A percentile compares a stretch with the other conserved stretches of the same genome.
phyloP scores from a whole-genome alignment of 345 rosid species.

The Eucalyptus regnans region DNA sequence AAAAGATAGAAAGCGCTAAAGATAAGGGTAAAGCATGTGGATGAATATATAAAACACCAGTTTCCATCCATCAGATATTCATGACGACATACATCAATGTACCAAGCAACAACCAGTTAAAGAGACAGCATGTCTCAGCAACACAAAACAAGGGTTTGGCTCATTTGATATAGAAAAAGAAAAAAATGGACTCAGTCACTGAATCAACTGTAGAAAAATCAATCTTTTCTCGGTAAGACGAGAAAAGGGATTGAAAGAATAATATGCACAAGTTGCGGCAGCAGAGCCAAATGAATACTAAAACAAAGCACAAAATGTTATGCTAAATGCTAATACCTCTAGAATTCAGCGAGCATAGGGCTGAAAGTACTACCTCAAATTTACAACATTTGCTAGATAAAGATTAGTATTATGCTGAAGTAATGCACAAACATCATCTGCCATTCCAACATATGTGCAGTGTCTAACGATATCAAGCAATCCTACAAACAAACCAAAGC shows the following conservation, averaged over 20 bases:
- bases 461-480: constrained; percentile 64
- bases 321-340: neutral
- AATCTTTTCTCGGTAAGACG: neutral
- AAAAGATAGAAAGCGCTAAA: neutral
- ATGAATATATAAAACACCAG: neutral
- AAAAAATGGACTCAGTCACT: neutral
- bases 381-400: constrained; percentile 82
- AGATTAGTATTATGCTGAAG: constrained; percentile 82
- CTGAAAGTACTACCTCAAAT: constrained; percentile 48
- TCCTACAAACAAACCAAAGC: constrained; percentile 28
- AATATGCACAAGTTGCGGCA: neutral
- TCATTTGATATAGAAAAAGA: neutral
- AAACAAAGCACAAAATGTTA: neutral
- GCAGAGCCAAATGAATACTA: neutral
- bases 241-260: neutral
- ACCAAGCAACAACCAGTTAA: neutral
- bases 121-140: neutral
- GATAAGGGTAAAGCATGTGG: neutral
- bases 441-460: constrained; percentile 95
- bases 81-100: neutral
- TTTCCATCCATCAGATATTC: neutral
- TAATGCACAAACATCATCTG: constrained; percentile 80
- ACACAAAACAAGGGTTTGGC: neutral
- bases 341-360: neutral
- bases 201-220: neutral